These are phyloP conservation scores for Trichoderma koningiopsis DNA, from an alignment of 2,329 filamentous ascomycete genomes.

Conservation along the genomic window DNA sequence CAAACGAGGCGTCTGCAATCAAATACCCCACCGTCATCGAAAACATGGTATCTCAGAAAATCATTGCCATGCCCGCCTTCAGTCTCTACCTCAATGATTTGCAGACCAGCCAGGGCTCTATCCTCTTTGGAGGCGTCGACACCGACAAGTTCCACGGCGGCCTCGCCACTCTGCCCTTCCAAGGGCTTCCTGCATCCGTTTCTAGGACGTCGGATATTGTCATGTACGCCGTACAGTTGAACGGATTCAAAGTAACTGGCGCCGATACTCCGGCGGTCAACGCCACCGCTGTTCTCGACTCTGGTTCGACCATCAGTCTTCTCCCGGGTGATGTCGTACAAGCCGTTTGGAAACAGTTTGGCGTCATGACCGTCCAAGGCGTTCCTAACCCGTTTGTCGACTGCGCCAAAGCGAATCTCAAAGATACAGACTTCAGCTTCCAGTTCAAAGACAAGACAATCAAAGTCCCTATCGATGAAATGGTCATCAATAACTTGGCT, in stretches of 20 bases:
- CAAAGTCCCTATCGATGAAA: conserved; percentile 54
- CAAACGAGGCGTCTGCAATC: conserved; percentile 45
- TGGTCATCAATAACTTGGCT: conserved; percentile 51
- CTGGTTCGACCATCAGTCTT: conserved; percentile 70
- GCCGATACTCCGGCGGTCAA: conserved; percentile 43
- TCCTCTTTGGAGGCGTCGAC: conserved; percentile 80
- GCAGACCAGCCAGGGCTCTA: conserved; percentile 63
- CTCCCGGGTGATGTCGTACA: conserved; percentile 62
- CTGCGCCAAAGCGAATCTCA: conserved; percentile 49
- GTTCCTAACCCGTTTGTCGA: conserved; percentile 54
- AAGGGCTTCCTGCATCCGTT: conserved; percentile 39
- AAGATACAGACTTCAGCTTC: conserved; percentile 53
- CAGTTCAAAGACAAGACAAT: conserved; percentile 53
- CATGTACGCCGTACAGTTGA: conserved; percentile 40
- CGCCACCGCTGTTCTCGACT: conserved; percentile 68
- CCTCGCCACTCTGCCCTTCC: conserved; percentile 48
- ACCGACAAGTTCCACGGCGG: conserved; percentile 69
- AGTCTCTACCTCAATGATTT: conserved; percentile 72
- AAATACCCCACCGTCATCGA: conserved; percentile 63
- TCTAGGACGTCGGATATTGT: conserved; percentile 46
- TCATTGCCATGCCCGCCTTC: conserved; percentile 66
- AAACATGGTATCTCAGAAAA: conserved; percentile 61
- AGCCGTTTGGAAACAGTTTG: conserved; percentile 54
- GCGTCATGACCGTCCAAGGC: conserved; percentile 46
- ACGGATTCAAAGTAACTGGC: conserved; percentile 45